Evolutionary conservation across 345 rosid species (phyloP), one percentile per base, ranked within the genome.

Genomic region (Rhodomyrtus tomentosa): DNA sequence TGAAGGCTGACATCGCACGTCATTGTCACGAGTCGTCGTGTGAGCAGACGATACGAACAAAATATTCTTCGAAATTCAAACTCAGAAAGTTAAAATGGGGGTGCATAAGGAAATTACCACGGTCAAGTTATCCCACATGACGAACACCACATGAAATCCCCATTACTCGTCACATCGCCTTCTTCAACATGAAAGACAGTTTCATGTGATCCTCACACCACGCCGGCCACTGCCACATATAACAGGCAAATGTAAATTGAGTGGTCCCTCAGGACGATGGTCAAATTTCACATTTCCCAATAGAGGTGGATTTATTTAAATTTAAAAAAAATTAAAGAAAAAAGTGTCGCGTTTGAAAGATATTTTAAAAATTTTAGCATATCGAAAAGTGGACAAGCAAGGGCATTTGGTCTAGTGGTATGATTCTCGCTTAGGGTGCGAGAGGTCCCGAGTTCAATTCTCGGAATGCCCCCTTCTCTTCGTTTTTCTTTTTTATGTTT

Each of bases 381-480:
- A 32, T 32, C 2, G 0, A 1, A 2, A 0, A 0, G 10, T 3
- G 0, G 0, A 4, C 3, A 3, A 0, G 4, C 0, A 1, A n/a
- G 95, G 95, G 95, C 95, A 89, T 91, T 95, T 93, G 97, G 96
- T 92, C 94, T 92, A 93, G 94, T 93, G 96, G 93, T 88, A 93
- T 92, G 93, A 93, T 94, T 93, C 96, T 94, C 94, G 97, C 94
- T 95, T 95, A 90, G 93, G 94, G 94, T 93, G 92, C 93, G 90
- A 93, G 94, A 93, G 93, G 94, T 91, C 93, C 91, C 91, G 93
- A 92, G 94, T 91, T 91, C 95, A 90, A 94, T 91, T 92, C 92
- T 94, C 93, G 92, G 93, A 94, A 91, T 91, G 89, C 92, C 91
- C 92, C 92, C 5, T 0, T 7, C 0, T 18, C 11, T 10, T 24